A percentile compares a stretch with the other conserved stretches of the same genome.
Evolutionary conservation across 2,329 filamentous ascomycete genomes (phyloP).

Genomic region (Trichophyton rubrum): DNA sequence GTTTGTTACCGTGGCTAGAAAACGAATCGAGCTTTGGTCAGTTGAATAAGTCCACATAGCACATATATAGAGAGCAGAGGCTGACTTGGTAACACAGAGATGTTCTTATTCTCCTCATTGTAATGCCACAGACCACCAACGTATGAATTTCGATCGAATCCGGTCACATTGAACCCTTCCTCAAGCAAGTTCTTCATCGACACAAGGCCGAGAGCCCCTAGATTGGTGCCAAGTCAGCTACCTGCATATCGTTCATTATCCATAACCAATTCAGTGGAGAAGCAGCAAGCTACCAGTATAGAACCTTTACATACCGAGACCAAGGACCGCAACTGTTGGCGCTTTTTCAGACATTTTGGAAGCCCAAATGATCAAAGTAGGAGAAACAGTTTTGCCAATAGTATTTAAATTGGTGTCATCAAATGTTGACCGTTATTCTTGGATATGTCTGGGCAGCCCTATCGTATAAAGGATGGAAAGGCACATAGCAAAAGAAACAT

Average conservation of each 20-base stretch:
- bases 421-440: neutral
- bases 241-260: neutral
- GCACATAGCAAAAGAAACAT: neutral
- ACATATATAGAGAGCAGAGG: conserved; percentile 13
- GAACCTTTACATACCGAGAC: neutral
- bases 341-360: neutral
- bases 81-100: conserved; percentile 15
- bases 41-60: neutral
- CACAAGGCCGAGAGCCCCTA: conserved; percentile 28
- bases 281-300: neutral
- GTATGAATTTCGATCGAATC: conserved; percentile 32
- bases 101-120: conserved; percentile 27
- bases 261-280: neutral
- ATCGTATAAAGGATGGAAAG: neutral
- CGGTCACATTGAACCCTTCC: conserved; percentile 35
- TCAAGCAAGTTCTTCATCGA: conserved; percentile 35
- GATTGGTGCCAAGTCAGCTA: neutral
- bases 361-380: neutral
- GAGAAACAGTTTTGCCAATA: neutral
- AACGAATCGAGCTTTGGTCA: neutral
- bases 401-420: neutral
- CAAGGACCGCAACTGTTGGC: neutral
- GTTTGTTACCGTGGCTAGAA: neutral
- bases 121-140: conserved; percentile 37
- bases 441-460: neutral